Evolutionary conservation across 2,329 filamentous ascomycete species (phyloP).

Genomic region (Chaetomium globosum): DNA sequence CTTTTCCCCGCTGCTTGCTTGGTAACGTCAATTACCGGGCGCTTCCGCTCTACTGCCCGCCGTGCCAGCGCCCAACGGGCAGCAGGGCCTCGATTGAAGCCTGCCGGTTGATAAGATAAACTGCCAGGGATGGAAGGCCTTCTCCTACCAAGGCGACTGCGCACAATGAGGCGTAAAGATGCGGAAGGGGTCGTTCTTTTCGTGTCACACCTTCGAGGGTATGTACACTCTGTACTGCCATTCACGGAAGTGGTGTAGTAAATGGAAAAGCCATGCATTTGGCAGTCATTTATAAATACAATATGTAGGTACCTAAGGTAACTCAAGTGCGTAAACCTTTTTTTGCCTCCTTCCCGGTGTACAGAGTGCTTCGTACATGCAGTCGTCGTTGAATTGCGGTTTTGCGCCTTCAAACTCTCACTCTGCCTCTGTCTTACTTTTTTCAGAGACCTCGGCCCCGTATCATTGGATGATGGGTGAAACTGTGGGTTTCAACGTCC

Average conservation of each 20-base stretch:
- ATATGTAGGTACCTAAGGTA: no score
- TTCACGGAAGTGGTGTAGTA: no score
- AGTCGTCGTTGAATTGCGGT: background rate
- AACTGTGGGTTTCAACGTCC: conserved; percentile 21
- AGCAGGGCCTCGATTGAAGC: background rate
- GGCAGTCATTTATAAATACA: no score
- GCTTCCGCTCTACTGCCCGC: conserved; percentile 1
- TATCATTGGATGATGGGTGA: conserved; percentile 11
- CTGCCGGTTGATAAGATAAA: background rate
- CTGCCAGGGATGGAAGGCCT: background rate
- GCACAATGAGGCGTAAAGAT: background rate
- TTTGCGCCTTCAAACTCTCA: no score
- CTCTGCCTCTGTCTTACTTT: background rate
- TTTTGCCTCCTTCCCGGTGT: background rate
- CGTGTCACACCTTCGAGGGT: background rate
- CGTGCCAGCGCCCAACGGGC: background rate
- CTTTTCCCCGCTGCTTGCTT: background rate
- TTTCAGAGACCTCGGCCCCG: conserved; percentile 1
- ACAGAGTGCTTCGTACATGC: no score
- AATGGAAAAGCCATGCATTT: no score
- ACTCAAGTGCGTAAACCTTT: no score
- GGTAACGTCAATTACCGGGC: background rate
- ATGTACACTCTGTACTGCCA: no score
- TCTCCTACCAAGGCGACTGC: background rate
- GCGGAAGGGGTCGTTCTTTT: background rate